phyloP scores from a whole-genome alignment of 1,139 yeast genomes.

The Taiozyma onychis region DNA sequence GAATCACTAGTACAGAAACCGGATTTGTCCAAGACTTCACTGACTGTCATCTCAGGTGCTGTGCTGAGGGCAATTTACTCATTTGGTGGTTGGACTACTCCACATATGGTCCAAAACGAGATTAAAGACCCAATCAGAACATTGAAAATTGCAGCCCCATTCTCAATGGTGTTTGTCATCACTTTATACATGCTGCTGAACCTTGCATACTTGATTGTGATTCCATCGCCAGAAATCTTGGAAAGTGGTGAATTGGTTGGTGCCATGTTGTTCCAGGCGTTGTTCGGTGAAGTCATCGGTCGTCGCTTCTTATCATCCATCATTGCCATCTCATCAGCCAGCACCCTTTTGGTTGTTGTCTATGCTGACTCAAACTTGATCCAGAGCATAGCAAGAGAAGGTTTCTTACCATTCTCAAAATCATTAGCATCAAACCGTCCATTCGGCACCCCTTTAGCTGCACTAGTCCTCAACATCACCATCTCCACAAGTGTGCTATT shows the following conservation, averaged over 20 bases:
- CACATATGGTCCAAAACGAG: conserved; percentile 54
- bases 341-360: conserved; percentile 54
- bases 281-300: conserved; percentile 49
- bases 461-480: conserved; percentile 29
- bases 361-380: conserved; percentile 52
- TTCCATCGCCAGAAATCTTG: conserved; percentile 44
- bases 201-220: conserved; percentile 47
- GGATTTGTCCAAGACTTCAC: conserved; percentile 1
- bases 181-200: conserved; percentile 46
- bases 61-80: conserved; percentile 51
- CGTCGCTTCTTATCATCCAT: conserved; percentile 44
- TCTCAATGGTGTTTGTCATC: conserved; percentile 40
- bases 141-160: conserved; percentile 50
- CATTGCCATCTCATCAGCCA: conserved; percentile 54
- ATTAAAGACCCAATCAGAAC: conserved; percentile 51
- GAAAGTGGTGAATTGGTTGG: conserved; percentile 50
- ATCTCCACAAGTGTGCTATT: conserved; percentile 28
- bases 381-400: conserved; percentile 58
- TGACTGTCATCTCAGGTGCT: conserved; percentile 32
- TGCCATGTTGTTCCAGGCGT: conserved; percentile 46
- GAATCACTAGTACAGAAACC: conserved; percentile 15
- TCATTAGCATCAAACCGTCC: conserved; percentile 54
- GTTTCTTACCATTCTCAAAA: conserved; percentile 47
- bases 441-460: conserved; percentile 46
- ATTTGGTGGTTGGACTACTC: conserved; percentile 56